A percentile compares a stretch with the other conserved stretches of the same genome.
Evolutionary conservation across 148 eudicot genomes (phyloP).

Genomic region (Heliamphora exappendiculata): DNA sequence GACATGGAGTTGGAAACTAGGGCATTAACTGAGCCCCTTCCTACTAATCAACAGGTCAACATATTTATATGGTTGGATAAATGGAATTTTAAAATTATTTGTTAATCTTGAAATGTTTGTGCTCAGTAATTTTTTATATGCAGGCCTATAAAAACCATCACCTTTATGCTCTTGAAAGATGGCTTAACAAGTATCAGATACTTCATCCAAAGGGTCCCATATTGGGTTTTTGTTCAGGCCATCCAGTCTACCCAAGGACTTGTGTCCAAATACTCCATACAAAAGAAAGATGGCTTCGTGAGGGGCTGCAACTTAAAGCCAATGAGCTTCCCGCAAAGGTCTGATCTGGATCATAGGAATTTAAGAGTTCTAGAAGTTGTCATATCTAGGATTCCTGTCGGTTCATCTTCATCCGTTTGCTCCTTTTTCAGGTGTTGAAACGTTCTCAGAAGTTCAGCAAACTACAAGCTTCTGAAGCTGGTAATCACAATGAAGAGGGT

Average conservation of each 20-base stretch:
- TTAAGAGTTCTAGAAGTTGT: not conserved
- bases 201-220: conserved; percentile 85
- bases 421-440: conserved; percentile 46
- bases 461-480: conserved; percentile 37
- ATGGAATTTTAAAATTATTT: not conserved
- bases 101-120: not conserved
- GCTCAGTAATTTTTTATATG: conserved; percentile 12
- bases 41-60: conserved; percentile 84
- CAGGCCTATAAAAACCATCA: conserved; percentile 90
- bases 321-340: conserved; percentile 81
- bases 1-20: conserved; percentile 93
- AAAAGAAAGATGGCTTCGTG: conserved; percentile 84
- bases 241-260: conserved; percentile 81
- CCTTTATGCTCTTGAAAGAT: conserved; percentile 84
- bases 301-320: conserved; percentile 76
- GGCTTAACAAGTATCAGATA: conserved; percentile 85
- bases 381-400: not conserved
- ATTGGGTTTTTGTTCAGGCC: conserved; percentile 82
- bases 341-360: conserved; percentile 11
- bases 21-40: conserved; percentile 95
- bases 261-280: conserved; percentile 81
- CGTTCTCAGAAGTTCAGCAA: conserved; percentile 44
- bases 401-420: not conserved
- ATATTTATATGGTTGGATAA: not conserved
- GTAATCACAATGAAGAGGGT: conserved; percentile 38